Evolutionary conservation across 768 basidiomycete genomes (phyloP).

Genomic region (Strobilomyces echinocephalus): DNA sequence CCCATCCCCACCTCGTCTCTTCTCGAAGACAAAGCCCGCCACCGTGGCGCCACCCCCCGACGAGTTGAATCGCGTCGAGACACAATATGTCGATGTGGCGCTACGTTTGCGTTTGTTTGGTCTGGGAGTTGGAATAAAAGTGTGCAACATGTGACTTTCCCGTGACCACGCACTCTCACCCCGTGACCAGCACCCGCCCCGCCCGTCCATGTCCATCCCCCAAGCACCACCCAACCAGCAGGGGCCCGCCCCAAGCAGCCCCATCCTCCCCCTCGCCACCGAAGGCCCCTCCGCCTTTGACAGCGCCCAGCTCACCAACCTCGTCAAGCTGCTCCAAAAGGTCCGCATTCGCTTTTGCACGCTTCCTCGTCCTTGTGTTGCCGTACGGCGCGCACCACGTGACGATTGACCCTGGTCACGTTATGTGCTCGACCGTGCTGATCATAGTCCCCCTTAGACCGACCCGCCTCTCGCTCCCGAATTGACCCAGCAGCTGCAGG

Average conservation of each 20-base stretch:
- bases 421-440: conserved; percentile 13
- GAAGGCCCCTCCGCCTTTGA: conserved; percentile 33
- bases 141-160: conserved; percentile 36
- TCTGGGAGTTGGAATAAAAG: conserved; percentile 29
- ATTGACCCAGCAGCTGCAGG: conserved; percentile 54
- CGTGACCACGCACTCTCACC: conserved; percentile 38
- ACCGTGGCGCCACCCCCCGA: no score
- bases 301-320: conserved; percentile 52
- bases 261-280: conserved; percentile 4
- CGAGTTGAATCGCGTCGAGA: no score
- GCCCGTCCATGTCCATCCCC: conserved; percentile 18
- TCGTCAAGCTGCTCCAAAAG: conserved; percentile 59
- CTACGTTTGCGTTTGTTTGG: conserved; percentile 32
- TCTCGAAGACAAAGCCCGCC: no score
- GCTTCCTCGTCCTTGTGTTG: not conserved
- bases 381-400: conserved; percentile 18
- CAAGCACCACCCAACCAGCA: conserved; percentile 15
- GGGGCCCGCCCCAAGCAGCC: conserved; percentile 1
- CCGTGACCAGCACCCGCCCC: conserved; percentile 41
- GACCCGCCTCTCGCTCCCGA: conserved; percentile 51
- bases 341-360: conserved; percentile 29
- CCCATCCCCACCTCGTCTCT: no score
- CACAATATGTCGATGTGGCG: conserved; percentile 6
- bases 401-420: conserved; percentile 21
- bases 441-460: conserved; percentile 31